These are phyloP conservation scores for Aureobasidium uvarum DNA, from an alignment of 2,329 filamentous ascomycete species.

Conservation along the genomic window DNA sequence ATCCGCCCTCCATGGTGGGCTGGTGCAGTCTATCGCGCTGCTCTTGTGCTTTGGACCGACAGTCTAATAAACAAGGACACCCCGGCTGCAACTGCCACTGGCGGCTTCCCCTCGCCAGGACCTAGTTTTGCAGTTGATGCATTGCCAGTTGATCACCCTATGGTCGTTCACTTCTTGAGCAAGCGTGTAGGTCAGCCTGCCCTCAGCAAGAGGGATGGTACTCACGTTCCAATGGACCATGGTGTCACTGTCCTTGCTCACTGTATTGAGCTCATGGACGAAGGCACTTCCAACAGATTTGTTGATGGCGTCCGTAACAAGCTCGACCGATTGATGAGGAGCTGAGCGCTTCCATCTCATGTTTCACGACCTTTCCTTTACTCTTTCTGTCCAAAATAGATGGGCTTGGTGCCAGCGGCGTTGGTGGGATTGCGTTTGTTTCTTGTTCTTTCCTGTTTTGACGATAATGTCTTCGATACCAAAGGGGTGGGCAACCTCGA, in stretches of 20 bases:
- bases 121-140: conserved; percentile 53
- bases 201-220: conserved; percentile 52
- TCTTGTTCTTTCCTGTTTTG: background rate
- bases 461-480: conserved; percentile 1
- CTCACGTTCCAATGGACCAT: conserved; percentile 49
- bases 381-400: conserved; percentile 15
- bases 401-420: background rate
- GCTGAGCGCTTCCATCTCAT: conserved; percentile 29
- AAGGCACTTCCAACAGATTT: conserved; percentile 53
- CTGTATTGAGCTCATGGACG: conserved; percentile 54
- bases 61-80: conserved; percentile 55
- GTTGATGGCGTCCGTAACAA: conserved; percentile 57
- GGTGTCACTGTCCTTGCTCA: conserved; percentile 52
- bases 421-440: background rate
- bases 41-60: conserved; percentile 62
- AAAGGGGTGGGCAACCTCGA: background rate
- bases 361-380: conserved; percentile 4
- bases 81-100: conserved; percentile 38
- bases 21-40: conserved; percentile 66
- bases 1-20: conserved; percentile 68
- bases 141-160: conserved; percentile 52
- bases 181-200: conserved; percentile 55
- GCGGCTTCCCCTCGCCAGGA: conserved; percentile 41
- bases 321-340: conserved; percentile 47
- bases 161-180: conserved; percentile 53